Evolutionary conservation across 164 flowering plant species (phyloP).

Genomic region (Kingdonia uniflora): DNA sequence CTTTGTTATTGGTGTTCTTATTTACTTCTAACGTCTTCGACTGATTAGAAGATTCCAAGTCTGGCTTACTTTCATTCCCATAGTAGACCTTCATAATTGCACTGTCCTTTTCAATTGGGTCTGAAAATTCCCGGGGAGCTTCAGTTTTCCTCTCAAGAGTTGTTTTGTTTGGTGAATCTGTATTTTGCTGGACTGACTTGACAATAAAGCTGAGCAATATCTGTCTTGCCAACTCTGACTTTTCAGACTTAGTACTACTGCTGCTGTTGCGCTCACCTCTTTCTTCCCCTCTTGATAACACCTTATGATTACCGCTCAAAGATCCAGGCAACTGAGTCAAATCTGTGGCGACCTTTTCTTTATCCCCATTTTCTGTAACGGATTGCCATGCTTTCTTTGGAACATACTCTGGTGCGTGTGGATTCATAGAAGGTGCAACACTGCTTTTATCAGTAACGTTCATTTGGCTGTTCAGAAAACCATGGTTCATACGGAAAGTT

Average conservation of each 20-base stretch:
- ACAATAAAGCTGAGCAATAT: conserved; percentile 66
- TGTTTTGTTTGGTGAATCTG: conserved; percentile 23
- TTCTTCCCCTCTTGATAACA: conserved; percentile 16
- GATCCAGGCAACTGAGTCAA: conserved; percentile 15
- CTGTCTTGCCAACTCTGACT: conserved; percentile 76
- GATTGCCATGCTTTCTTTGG: conserved; percentile 43
- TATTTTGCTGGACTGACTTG: conserved; percentile 50
- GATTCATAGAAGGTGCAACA: conserved; percentile 52
- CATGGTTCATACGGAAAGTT: conserved; percentile 38
- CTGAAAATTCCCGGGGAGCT: conserved; percentile 23
- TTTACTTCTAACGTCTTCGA: conserved; percentile 15
- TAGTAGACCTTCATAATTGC: conserved; percentile 49
- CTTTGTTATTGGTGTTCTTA: conserved; percentile 27
- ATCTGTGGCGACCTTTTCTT: conserved; percentile 6
- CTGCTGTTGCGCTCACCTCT: conserved; percentile 12
- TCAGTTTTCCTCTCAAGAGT: conserved; percentile 20
- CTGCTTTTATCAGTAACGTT: conserved; percentile 27
- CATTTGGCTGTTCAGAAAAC: conserved; percentile 26
- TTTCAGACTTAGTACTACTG: conserved; percentile 31
- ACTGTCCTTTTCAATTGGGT: conserved; percentile 57
- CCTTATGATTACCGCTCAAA: neutral
- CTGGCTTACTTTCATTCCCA: conserved; percentile 28
- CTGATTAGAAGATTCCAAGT: conserved; percentile 9
- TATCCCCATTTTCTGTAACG: conserved; percentile 13
- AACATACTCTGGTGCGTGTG: conserved; percentile 73